These are phyloP conservation scores for Hericium rajendrae DNA, from an alignment of 768 basidiomycete species.

Conservation along the genomic window DNA sequence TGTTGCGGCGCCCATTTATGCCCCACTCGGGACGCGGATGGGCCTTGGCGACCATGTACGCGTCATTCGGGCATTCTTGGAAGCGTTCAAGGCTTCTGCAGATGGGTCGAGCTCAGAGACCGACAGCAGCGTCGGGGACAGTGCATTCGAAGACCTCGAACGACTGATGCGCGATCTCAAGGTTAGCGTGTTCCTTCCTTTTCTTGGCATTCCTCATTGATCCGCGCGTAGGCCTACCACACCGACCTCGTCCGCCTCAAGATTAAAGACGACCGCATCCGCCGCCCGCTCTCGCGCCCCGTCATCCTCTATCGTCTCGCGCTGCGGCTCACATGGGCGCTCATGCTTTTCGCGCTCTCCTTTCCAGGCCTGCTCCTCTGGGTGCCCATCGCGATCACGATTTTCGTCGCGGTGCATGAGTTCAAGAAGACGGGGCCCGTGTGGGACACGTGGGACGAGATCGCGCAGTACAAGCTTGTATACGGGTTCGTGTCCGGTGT, in stretches of 20 bases:
- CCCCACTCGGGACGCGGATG: constrained; percentile 81
- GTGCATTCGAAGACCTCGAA: constrained; percentile 14
- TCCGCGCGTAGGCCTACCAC: constrained; percentile 53
- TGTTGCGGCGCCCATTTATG: constrained; percentile 72
- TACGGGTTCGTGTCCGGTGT: constrained; percentile 72
- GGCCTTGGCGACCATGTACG: constrained; percentile 78
- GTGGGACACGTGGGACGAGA: constrained; percentile 84
- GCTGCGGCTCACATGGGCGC: constrained; percentile 55
- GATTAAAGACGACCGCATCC: constrained; percentile 81
- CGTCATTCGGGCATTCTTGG: constrained; percentile 63
- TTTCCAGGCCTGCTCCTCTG: constrained; percentile 75
- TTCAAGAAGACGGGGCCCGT: constrained; percentile 77
- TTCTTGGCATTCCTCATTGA: background rate
- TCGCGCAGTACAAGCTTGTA: constrained; percentile 81
- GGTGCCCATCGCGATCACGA: constrained; percentile 68
- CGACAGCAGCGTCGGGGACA: constrained; percentile 13
- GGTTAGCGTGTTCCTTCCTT: constrained; percentile 27
- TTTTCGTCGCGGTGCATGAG: constrained; percentile 59
- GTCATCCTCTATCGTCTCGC: constrained; percentile 54
- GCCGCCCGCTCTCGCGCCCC: constrained; percentile 46
- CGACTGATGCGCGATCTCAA: constrained; percentile 42
- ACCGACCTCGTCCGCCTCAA: constrained; percentile 55
- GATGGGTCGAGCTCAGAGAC: constrained; percentile 17
- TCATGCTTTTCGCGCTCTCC: constrained; percentile 53
- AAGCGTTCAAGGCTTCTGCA: constrained; percentile 50